Percentiles rank a stretch among this genome's conserved stretches.
Evolutionary conservation across 73 alveolate species (phyloP).

Genomic region (Diophrys appendiculata): DNA sequence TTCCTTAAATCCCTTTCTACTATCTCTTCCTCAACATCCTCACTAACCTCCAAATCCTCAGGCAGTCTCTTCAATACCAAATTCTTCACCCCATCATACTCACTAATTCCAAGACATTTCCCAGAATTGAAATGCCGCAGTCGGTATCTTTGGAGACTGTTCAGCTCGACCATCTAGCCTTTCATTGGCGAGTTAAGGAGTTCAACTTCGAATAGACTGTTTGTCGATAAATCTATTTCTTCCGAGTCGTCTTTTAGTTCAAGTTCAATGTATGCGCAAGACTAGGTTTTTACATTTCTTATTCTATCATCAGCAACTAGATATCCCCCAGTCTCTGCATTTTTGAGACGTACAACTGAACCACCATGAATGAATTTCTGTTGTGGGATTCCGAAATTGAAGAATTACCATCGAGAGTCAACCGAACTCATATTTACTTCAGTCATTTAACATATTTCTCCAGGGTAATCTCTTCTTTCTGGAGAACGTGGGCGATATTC

Average conservation of each 20-base stretch:
- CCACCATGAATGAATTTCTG: constrained; percentile 27
- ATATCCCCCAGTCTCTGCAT: constrained; percentile 30
- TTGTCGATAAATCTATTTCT: not conserved
- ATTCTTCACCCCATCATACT: not conserved
- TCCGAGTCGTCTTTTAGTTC: not conserved
- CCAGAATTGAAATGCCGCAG: constrained; percentile 9
- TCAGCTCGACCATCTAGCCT: not conserved
- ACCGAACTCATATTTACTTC: not conserved
- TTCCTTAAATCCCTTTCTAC: not conserved
- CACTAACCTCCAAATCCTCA: not conserved
- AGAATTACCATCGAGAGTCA: not conserved
- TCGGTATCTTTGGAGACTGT: not conserved
- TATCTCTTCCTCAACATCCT: not conserved
- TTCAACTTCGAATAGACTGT: constrained; percentile 23
- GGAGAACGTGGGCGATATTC: not conserved
- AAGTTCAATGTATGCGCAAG: not conserved
- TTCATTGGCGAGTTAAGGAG: not conserved
- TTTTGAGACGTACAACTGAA: constrained; percentile 11
- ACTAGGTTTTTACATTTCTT: not conserved
- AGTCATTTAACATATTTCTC: not conserved
- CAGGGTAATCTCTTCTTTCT: not conserved
- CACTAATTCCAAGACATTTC: not conserved
- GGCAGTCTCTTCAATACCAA: not conserved
- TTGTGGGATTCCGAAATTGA: not conserved
- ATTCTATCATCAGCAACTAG: constrained; percentile 10